These are phyloP conservation scores for Setomelanomma holmii DNA, from an alignment of 2,329 filamentous ascomycete species.

Conservation along the genomic window DNA sequence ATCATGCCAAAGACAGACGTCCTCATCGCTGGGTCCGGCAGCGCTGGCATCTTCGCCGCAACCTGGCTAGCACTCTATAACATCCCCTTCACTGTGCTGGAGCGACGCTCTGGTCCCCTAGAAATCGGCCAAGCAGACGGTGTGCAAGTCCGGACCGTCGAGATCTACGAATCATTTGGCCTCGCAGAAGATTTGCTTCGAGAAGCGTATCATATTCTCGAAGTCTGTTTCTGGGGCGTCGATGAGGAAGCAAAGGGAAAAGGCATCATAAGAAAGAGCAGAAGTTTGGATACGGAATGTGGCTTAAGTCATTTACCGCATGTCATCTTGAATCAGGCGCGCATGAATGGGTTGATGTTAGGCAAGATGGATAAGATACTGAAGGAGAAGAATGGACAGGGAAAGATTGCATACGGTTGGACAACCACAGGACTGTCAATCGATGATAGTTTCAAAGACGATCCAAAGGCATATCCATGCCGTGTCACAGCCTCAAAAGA, in stretches of 20 bases:
- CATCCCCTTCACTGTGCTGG: slow-evolving; percentile 65
- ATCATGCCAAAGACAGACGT: slow-evolving; percentile 55
- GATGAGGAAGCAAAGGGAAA: slow-evolving; percentile 31
- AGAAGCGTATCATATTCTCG: slow-evolving; percentile 71
- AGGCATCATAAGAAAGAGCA: slow-evolving; percentile 52
- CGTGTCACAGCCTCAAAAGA: slow-evolving; percentile 43
- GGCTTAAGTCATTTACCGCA: slow-evolving; percentile 70
- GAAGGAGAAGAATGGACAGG: slow-evolving; percentile 19
- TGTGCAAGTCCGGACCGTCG: slow-evolving; percentile 70
- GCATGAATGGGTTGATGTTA: slow-evolving; percentile 68
- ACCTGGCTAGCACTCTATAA: slow-evolving; percentile 66
- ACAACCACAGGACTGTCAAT: slow-evolving; percentile 61
- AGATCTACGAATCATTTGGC: slow-evolving; percentile 77
- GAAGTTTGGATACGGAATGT: slow-evolving; percentile 63
- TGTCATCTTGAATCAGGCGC: slow-evolving; percentile 74
- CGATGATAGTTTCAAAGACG: slow-evolving; percentile 50
- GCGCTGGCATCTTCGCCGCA: slow-evolving; percentile 67
- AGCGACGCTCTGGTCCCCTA: slow-evolving; percentile 63
- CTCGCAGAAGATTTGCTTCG: slow-evolving; percentile 68
- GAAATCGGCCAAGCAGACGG: slow-evolving; percentile 69
- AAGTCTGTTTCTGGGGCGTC: slow-evolving; percentile 61
- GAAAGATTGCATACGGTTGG: slow-evolving; percentile 62
- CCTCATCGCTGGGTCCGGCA: slow-evolving; percentile 67
- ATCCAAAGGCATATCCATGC: slow-evolving; percentile 39
- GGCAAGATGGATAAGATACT: slow-evolving; percentile 55